phyloP scores from a whole-genome alignment of 495 filamentous ascomycete genomes.

The Beverwykella pulmonaria region DNA sequence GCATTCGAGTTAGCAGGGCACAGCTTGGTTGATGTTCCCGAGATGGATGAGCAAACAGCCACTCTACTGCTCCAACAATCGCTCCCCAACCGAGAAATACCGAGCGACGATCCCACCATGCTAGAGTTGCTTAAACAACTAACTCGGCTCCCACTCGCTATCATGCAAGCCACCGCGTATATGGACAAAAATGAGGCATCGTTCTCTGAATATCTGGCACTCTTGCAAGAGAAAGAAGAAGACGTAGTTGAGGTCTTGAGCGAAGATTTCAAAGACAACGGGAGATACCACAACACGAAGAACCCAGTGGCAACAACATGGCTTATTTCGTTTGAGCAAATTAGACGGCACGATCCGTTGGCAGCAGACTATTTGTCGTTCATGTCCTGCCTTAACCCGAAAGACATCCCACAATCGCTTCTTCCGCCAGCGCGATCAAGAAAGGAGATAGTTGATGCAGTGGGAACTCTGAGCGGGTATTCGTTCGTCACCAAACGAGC shows the following conservation, averaged over 20 bases:
- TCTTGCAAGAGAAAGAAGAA: conserved; percentile 50
- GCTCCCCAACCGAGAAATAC: neutral
- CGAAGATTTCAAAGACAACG: conserved; percentile 54
- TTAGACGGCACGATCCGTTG: conserved; percentile 39
- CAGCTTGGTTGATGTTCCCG: conserved; percentile 1
- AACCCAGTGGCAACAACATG: conserved; percentile 61
- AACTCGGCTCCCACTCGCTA: conserved; percentile 20
- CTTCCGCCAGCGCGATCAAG: conserved; percentile 37
- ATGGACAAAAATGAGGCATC: conserved; percentile 17
- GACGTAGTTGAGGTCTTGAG: conserved; percentile 51
- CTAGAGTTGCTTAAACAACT: conserved; percentile 9
- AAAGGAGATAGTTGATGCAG: conserved; percentile 38
- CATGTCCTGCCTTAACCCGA: conserved; percentile 51
- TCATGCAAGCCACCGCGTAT: conserved; percentile 29
- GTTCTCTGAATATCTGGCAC: conserved; percentile 47
- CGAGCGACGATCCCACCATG: neutral
- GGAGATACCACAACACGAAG: conserved; percentile 47
- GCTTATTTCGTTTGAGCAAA: conserved; percentile 57
- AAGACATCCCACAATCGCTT: conserved; percentile 49
- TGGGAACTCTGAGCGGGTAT: conserved; percentile 45
- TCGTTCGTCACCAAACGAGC: conserved; percentile 38
- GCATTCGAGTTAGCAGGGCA: conserved; percentile 1
- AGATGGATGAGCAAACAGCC: conserved; percentile 9
- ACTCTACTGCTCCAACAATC: conserved; percentile 2
- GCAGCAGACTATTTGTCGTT: conserved; percentile 50